A percentile compares a stretch with the other conserved stretches of the same genome.
Conservation (phyloP, 2,329 filamentous ascomycete genomes). For the Verticillium alfalfae region DNA sequence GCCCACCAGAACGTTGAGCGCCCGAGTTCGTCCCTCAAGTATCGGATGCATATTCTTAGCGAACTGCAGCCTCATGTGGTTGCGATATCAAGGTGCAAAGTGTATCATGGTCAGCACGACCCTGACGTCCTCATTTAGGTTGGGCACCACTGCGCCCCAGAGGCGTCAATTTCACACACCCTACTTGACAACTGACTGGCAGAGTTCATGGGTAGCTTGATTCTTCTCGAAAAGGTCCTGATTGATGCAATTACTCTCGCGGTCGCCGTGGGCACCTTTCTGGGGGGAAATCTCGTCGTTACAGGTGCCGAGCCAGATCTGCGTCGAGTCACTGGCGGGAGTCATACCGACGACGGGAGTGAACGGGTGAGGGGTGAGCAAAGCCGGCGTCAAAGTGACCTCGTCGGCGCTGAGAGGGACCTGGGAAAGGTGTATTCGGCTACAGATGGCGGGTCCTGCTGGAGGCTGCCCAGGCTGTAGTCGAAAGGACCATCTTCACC, state of each 20-base stretch:
- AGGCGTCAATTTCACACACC: conserved; percentile 55
- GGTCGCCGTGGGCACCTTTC: conserved; percentile 43
- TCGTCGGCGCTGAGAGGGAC: conserved; percentile 37
- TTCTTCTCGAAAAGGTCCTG: conserved; percentile 31
- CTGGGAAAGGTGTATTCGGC: conserved; percentile 39
- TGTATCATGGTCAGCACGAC: conserved; percentile 58
- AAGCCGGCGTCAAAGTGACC: conserved; percentile 58
- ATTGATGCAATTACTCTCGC: conserved; percentile 45
- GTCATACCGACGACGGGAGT: conserved; percentile 45
- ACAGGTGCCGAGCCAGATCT: conserved; percentile 56
- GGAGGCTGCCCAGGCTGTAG: conserved; percentile 57
- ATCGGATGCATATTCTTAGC: conserved; percentile 40
- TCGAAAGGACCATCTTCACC: conserved; percentile 55
- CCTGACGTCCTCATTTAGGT: conserved; percentile 40
- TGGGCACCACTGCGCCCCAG: conserved; percentile 62
- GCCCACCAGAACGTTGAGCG: conserved; percentile 43
- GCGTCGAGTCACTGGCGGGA: conserved; percentile 48
- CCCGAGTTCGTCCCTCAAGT: conserved; percentile 29
- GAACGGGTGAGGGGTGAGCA: conserved; percentile 47
- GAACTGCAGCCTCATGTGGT: conserved; percentile 51
- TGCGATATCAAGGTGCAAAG: conserved; percentile 53
- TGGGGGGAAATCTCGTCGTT: conserved; percentile 29
- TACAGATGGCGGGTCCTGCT: conserved; percentile 53
- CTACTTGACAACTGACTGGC: conserved; percentile 43
- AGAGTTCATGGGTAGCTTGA: conserved; percentile 29